Percentiles rank a stretch among this genome's conserved stretches.
Evolutionary conservation across 805 yeast species (phyloP).

Genomic region (Cyberlindnera misumaiensis): DNA sequence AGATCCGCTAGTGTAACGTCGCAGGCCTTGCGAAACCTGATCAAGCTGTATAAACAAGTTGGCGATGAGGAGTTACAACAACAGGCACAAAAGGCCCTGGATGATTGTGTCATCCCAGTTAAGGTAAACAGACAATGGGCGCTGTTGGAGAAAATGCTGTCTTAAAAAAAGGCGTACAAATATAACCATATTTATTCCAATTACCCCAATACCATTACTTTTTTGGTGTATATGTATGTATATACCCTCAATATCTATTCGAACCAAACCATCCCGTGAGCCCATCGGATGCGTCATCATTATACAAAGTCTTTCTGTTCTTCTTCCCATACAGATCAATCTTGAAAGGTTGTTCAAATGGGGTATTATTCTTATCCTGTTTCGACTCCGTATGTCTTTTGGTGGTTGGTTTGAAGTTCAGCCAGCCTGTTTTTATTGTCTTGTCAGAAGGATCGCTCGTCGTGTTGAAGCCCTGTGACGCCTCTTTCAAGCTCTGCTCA

Average conservation of each 20-base stretch:
- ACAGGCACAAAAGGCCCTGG: conserved; percentile 10
- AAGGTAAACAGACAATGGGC: conserved; percentile 2
- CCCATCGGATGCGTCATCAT: conserved; percentile 15
- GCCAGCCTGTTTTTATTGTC: background rate
- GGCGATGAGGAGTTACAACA: conserved; percentile 10
- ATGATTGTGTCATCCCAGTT: conserved; percentile 5
- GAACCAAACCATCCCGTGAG: conserved; percentile 2
- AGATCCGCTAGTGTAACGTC: conserved; percentile 33
- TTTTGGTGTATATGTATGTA: too few relatives aligned
- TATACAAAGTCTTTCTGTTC: conserved; percentile 10
- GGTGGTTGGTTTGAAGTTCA: background rate
- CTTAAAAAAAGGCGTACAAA: background rate
- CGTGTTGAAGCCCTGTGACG: too few relatives aligned
- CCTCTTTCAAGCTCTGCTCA: conserved; percentile 18
- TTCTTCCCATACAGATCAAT: conserved; percentile 23
- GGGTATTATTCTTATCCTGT: too few relatives aligned
- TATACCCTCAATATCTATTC: conserved; percentile 6
- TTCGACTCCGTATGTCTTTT: background rate
- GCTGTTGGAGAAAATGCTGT: conserved; percentile 7
- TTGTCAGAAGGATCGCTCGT: too few relatives aligned
- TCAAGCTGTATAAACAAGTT: conserved; percentile 9
- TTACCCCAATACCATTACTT: too few relatives aligned
- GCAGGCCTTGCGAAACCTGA: conserved; percentile 30
- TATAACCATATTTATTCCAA: background rate
- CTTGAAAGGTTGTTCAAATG: conserved; percentile 10